Evolutionary conservation across 345 rosid species (phyloP).

Genomic region (Eucalyptus rudis): DNA sequence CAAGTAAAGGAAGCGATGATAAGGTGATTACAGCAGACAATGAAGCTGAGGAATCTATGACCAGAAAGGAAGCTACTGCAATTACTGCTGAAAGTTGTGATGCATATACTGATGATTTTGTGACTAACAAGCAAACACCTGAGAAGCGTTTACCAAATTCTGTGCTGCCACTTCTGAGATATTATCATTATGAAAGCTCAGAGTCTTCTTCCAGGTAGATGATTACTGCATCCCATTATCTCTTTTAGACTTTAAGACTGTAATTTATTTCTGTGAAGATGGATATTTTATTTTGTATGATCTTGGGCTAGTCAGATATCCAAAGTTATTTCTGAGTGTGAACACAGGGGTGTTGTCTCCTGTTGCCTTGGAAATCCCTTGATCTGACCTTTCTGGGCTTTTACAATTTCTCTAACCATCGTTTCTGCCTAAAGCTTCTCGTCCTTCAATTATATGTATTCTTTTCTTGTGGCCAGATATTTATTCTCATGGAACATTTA

Average conservation of each 20-base stretch:
- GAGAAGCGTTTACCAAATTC: conserved; percentile 51
- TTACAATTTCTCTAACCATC: neutral
- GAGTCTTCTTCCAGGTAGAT: conserved; percentile 70
- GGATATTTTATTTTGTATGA: neutral
- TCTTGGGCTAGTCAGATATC: neutral
- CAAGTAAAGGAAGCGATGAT: conserved; percentile 5
- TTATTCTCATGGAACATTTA: neutral
- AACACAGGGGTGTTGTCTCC: neutral
- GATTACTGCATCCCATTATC: neutral
- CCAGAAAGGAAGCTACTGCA: conserved; percentile 11
- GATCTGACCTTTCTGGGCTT: neutral
- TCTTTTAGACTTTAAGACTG: neutral
- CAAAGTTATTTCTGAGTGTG: neutral
- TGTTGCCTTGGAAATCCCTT: neutral
- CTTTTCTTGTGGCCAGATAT: neutral
- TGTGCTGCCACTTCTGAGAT: conserved; percentile 43
- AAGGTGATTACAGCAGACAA: conserved; percentile 5
- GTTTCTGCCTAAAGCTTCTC: neutral
- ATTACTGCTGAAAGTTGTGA: conserved; percentile 18
- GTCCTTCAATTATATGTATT: neutral
- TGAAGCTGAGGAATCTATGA: conserved; percentile 19
- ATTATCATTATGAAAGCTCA: conserved; percentile 67
- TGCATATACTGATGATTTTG: conserved; percentile 19
- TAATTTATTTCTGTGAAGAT: neutral
- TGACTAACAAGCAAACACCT: conserved; percentile 24